Percentiles rank a stretch among this genome's conserved stretches.
Conservation (phyloP, 805 yeast species). For the Candida taoyuanica region DNA sequence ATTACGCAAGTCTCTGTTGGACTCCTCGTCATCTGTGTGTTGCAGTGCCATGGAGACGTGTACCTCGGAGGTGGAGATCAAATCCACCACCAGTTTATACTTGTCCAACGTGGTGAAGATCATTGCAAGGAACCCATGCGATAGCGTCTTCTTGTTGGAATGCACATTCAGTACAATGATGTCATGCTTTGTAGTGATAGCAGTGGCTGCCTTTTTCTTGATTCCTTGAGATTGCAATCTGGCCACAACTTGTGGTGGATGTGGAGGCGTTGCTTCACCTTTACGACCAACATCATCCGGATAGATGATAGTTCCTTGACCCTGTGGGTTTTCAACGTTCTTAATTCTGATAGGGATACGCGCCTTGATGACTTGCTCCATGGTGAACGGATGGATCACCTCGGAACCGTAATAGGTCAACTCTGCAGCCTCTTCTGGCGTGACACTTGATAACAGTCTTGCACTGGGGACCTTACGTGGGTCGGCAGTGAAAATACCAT, state of each 20-base stretch:
- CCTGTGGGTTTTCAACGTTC: constrained; percentile 91
- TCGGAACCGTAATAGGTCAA: constrained; percentile 96
- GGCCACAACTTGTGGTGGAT: constrained; percentile 65
- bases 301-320: constrained; percentile 88
- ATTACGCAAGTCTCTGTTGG: constrained; percentile 47
- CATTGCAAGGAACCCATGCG: constrained; percentile 92
- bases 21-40: constrained; percentile 59
- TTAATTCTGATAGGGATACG: constrained; percentile 95
- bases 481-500: constrained; percentile 97
- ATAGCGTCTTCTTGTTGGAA: constrained; percentile 85
- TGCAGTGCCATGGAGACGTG: constrained; percentile 98
- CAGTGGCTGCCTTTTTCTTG: constrained; percentile 76
- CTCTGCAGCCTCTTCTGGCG: constrained; percentile 99
- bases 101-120: constrained; percentile 84
- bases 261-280: constrained; percentile 91
- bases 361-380: constrained; percentile 97
- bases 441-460: constrained; percentile 75
- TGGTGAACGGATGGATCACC: constrained; percentile 97
- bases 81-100: constrained; percentile 83
- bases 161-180: constrained; percentile 91
- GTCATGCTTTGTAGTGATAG: constrained; percentile 91
- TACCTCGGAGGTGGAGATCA: constrained; percentile 95
- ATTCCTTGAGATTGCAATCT: constrained; percentile 27
- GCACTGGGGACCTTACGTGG: constrained; percentile 94
- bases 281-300: constrained; percentile 84